Percentiles rank a stretch among this genome's conserved stretches.
These are phyloP conservation scores for Cornus controversa DNA, from an alignment of 148 eudicot genomes.

Conservation along the genomic window DNA sequence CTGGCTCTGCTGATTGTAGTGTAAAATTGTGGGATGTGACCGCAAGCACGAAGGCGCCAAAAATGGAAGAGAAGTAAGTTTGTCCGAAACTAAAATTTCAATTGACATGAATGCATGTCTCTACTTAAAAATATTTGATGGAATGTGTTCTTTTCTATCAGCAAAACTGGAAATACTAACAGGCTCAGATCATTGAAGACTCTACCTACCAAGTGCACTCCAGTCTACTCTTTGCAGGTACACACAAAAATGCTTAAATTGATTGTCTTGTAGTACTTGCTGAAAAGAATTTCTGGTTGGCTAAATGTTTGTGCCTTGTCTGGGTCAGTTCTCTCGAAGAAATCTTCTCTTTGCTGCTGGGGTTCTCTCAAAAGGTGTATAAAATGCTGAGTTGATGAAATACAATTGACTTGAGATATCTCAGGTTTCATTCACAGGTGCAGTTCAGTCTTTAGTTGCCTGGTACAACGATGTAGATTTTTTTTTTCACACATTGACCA, in stretches of 20 bases:
- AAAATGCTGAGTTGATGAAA: slow-evolving; percentile 3
- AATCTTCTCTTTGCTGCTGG: slow-evolving; percentile 88
- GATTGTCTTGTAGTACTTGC: neutral
- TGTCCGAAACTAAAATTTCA: neutral
- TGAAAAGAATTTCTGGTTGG: neutral
- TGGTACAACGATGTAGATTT: neutral
- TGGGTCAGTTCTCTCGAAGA: slow-evolving; percentile 70
- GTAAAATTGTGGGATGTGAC: slow-evolving; percentile 95
- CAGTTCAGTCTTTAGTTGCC: neutral
- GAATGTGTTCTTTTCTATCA: neutral
- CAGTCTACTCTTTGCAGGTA: slow-evolving; percentile 84
- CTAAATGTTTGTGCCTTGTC: slow-evolving; percentile 5
- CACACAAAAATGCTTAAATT: slow-evolving; percentile 5
- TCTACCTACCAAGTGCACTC: slow-evolving; percentile 87
- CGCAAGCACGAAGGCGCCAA: slow-evolving; percentile 61
- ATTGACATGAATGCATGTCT: neutral
- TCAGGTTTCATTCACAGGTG: neutral
- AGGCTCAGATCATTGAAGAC: slow-evolving; percentile 89
- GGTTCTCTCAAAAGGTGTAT: slow-evolving; percentile 38
- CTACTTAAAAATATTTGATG: neutral
- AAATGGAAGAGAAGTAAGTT: slow-evolving; percentile 79
- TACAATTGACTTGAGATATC: neutral
- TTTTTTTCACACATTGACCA: too few species aligned
- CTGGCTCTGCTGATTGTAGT: slow-evolving; percentile 98
- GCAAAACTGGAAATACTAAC: slow-evolving; percentile 68